Conservation (phyloP, 805 yeast species). For the Saturnispora saitoi region DNA sequence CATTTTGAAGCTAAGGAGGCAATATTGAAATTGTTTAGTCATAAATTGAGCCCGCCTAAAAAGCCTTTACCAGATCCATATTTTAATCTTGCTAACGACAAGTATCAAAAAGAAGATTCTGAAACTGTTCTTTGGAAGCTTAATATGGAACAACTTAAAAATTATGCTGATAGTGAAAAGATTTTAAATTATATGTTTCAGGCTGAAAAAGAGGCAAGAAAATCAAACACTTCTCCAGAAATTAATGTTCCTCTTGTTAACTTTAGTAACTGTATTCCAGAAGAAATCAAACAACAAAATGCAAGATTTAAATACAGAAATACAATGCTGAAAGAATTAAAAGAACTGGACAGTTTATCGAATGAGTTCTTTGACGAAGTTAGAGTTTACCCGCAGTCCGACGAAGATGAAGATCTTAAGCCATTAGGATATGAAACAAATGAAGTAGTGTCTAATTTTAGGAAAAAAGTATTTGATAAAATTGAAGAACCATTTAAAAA, state of each 20-base stretch:
- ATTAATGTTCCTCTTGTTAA: background rate
- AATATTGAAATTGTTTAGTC: background rate
- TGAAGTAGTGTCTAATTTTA: background rate
- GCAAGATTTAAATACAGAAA: background rate
- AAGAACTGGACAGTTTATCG: background rate
- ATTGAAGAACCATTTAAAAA: background rate
- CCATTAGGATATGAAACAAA: background rate
- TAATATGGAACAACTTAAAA: background rate
- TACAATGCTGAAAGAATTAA: background rate
- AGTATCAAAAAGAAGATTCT: background rate
- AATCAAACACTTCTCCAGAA: background rate
- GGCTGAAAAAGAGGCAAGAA: background rate
- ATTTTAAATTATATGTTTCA: background rate
- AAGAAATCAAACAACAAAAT: background rate
- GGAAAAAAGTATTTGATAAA: background rate
- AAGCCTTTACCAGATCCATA: constrained; percentile 4
- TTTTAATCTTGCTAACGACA: background rate
- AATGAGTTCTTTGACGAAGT: background rate
- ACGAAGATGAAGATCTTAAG: background rate
- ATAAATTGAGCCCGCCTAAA: background rate
- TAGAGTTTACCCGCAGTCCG: background rate
- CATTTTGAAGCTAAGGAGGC: background rate
- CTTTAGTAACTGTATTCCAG: background rate
- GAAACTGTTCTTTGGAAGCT: constrained; percentile 1
- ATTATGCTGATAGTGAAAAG: background rate